Evolutionary conservation across 495 filamentous ascomycete genomes (phyloP), one percentile per base, ranked within the genome.

Genomic region (Hypoxylon perforatum): DNA sequence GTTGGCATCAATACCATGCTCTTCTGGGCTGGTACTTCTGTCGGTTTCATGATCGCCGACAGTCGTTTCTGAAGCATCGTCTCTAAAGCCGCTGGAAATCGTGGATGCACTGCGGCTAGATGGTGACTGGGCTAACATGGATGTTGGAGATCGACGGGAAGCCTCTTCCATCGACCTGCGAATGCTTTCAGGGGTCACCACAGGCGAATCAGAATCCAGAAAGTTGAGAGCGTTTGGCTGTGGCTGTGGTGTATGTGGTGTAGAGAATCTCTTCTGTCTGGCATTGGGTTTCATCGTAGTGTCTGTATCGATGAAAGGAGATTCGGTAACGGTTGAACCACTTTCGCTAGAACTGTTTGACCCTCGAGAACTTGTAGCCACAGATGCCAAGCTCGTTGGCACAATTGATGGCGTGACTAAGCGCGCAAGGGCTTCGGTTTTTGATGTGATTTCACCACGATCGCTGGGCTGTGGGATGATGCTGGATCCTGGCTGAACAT

Each of bases 1-100:
- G 44, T 69, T 79, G 4, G 60, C 77, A 18, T 75, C 71, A 18
- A 69, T 47, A 62, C 76, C 75, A 42, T 64, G 68, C 22, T 81
- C 80, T 0, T 81, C 80, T 0, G 80, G 81, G 44, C 80, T 80
- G 0, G 82, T 85, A 36, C 73, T 80, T 50, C 77, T 75, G 65
- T 77, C 79, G 1, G 81, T 80, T 58, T 85, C 77, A 41, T 73
- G 71, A 41, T 81, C 73, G 18, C 63, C 61, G 35, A 66, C 33
- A 17, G 58, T 65, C 6, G 58, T 65, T 8, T 76, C 75, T 23
- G 75, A 74, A 17, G 59, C 61, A 52, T 76, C 72, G 33, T 76
- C 76, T 63, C 71, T 73, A 30, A 75, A 75, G 60, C 66, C 74
- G 52, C 73, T 81, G 2, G 76, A 73, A 6, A 72, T 54, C 3